Evolutionary conservation across 2,329 filamentous ascomycete genomes (phyloP).

Genomic region (Falciphora oryzae): DNA sequence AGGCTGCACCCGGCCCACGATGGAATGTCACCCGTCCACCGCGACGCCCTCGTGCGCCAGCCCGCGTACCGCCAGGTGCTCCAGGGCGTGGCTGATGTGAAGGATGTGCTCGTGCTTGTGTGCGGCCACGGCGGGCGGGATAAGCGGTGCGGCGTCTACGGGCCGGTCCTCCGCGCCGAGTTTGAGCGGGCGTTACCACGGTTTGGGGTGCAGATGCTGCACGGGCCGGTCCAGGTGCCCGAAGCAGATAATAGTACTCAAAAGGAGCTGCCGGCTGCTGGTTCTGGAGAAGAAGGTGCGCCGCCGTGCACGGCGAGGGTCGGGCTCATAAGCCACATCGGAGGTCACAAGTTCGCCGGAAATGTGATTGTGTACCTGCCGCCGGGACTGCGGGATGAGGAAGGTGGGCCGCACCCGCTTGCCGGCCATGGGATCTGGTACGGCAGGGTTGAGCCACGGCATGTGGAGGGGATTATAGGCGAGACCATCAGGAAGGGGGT

Average conservation of each 20-base stretch:
- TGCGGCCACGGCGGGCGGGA: constrained; percentile 86
- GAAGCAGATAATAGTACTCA: constrained; percentile 18
- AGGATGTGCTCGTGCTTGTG: constrained; percentile 71
- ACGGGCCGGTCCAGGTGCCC: constrained; percentile 37
- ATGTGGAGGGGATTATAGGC: constrained; percentile 69
- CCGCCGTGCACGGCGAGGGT: constrained; percentile 46
- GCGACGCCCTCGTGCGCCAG: constrained; percentile 45
- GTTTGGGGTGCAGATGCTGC: constrained; percentile 43
- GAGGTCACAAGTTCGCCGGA: constrained; percentile 80
- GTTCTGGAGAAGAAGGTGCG: constrained; percentile 9
- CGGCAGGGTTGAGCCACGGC: constrained; percentile 66
- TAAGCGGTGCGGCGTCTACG: constrained; percentile 72
- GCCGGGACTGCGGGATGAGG: constrained; percentile 36
- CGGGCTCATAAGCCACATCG: constrained; percentile 71
- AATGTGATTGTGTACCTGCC: constrained; percentile 81
- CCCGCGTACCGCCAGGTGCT: constrained; percentile 47
- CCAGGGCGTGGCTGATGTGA: constrained; percentile 52
- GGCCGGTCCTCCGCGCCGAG: constrained; percentile 63
- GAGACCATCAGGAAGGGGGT: constrained; percentile 64
- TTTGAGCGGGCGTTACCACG: constrained; percentile 57
- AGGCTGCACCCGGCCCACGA: constrained; percentile 58
- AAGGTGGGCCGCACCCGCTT: constrained; percentile 49
- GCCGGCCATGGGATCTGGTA: constrained; percentile 77
- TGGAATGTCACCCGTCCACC: constrained; percentile 50
- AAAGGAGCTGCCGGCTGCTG: constrained; percentile 4